These are phyloP conservation scores for Colletotrichum brevisporum DNA, from an alignment of 2,329 filamentous ascomycete genomes.

Conservation along the genomic window DNA sequence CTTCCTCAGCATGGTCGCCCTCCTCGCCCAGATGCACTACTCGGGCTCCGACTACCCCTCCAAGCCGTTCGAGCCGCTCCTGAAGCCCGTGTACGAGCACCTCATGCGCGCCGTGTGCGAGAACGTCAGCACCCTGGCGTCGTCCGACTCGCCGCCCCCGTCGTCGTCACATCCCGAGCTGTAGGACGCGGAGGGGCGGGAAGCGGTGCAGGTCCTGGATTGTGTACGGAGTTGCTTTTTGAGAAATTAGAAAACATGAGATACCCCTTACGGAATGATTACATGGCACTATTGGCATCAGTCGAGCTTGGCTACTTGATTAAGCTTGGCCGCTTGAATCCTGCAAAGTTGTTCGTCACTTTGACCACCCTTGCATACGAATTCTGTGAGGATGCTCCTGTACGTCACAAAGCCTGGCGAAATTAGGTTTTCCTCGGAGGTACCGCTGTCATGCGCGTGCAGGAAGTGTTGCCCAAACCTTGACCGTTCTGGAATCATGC, in stretches of 20 bases:
- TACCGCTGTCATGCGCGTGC: not conserved
- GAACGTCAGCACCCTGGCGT: constrained; percentile 9
- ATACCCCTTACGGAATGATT: constrained; percentile 26
- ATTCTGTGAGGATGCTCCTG: not conserved
- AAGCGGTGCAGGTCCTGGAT: not conserved
- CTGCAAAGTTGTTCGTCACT: not conserved
- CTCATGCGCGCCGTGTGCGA: constrained; percentile 17
- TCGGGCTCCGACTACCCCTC: constrained; percentile 73
- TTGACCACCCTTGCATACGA: not conserved
- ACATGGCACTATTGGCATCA: not conserved
- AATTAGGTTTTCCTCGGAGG: not conserved
- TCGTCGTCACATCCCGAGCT: constrained; percentile 18
- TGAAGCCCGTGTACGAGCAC: constrained; percentile 22
- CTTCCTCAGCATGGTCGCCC: constrained; percentile 80
- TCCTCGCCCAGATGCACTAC: constrained; percentile 77
- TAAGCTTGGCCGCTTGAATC: no score
- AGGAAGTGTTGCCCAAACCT: not conserved
- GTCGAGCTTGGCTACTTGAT: no score
- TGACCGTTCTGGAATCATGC: constrained; percentile 2
- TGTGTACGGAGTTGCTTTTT: not conserved
- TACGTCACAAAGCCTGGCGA: not conserved
- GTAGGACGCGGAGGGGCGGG: not conserved
- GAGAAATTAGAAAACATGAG: not conserved
- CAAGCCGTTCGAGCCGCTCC: constrained; percentile 58
- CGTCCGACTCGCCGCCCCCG: not conserved